These are phyloP conservation scores for Yamadazyma kanchanaburiensis DNA, from an alignment of 1,139 yeast species.

Conservation along the genomic window DNA sequence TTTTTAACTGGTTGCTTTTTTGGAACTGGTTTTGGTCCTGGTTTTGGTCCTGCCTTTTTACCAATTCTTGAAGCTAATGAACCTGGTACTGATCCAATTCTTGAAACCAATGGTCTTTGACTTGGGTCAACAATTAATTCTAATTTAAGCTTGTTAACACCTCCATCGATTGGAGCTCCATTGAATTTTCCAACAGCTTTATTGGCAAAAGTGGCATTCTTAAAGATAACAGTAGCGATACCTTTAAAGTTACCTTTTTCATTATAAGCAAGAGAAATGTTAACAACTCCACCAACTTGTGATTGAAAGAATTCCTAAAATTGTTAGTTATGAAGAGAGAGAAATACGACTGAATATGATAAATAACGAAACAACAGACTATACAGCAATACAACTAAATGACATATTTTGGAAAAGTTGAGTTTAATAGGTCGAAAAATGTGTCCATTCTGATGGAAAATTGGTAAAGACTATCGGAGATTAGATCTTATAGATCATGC, in stretches of 20 bases:
- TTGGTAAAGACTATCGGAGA: too few relatives aligned
- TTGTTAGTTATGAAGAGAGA: constrained; percentile 12
- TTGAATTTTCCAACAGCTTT: constrained; percentile 80
- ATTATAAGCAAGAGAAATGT: constrained; percentile 73
- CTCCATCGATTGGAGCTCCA: constrained; percentile 92
- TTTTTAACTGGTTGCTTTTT: constrained; percentile 18
- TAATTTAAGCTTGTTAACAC: constrained; percentile 71
- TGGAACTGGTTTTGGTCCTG: constrained; percentile 20
- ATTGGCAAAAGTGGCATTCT: constrained; percentile 60
- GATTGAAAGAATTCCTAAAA: constrained; percentile 82
- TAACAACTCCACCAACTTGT: constrained; percentile 81
- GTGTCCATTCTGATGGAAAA: too few relatives aligned
- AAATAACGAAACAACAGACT: too few relatives aligned
- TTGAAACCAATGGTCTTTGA: constrained; percentile 68
- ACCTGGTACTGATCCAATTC: constrained; percentile 44
- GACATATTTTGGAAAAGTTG: too few relatives aligned
- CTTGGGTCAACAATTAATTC: constrained; percentile 87
- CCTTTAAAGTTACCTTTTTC: constrained; percentile 91
- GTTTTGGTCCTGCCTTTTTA: constrained; percentile 9
- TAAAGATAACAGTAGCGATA: constrained; percentile 82
- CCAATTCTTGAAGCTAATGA: constrained; percentile 15
- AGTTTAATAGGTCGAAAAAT: too few relatives aligned
- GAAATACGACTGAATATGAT: too few relatives aligned
- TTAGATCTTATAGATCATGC: too few relatives aligned
- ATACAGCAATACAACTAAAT: too few relatives aligned